Conservation (phyloP, 139 green algal genomes). For the Tetraselmis striata region DNA sequence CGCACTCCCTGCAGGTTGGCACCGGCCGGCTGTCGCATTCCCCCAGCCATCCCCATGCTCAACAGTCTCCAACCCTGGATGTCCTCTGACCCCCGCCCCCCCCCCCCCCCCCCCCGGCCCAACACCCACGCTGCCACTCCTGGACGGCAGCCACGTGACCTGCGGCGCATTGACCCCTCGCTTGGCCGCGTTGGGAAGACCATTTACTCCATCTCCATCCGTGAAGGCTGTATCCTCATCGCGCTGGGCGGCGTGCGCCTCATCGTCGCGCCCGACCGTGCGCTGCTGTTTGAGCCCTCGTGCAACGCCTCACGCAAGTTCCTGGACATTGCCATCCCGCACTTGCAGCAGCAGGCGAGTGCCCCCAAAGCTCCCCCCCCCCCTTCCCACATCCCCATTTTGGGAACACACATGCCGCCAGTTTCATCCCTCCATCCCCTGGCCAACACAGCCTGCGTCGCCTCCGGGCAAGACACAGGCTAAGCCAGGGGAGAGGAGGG, state of each 20-base stretch:
- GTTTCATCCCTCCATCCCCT: neutral
- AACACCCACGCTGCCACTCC: no score
- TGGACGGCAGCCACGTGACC: constrained; percentile 65
- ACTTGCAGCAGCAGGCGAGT: constrained; percentile 33
- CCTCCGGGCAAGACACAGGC: neutral
- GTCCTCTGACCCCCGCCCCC: no score
- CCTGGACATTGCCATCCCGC: constrained; percentile 63
- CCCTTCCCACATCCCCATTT: no score
- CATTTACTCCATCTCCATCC: constrained; percentile 70
- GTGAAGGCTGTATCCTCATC: constrained; percentile 81
- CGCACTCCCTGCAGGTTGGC: constrained; percentile 58
- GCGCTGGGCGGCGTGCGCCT: constrained; percentile 74
- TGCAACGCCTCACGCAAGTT: constrained; percentile 57
- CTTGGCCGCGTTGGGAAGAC: constrained; percentile 66
- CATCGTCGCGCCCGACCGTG: constrained; percentile 73
- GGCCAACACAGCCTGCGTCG: neutral
- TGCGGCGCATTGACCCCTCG: constrained; percentile 83
- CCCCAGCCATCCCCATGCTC: no score
- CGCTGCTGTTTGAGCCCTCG: constrained; percentile 80
- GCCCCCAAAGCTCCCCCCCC: neutral
- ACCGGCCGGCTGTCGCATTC: neutral
- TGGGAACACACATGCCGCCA: neutral
- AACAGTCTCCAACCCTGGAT: no score
- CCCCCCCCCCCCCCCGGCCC: no score
- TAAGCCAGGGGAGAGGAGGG: neutral